A percentile compares a stretch with the other conserved stretches of the same genome.
phyloP scores from a whole-genome alignment of 23 red algal species.

The Gracilariopsis chorda region DNA sequence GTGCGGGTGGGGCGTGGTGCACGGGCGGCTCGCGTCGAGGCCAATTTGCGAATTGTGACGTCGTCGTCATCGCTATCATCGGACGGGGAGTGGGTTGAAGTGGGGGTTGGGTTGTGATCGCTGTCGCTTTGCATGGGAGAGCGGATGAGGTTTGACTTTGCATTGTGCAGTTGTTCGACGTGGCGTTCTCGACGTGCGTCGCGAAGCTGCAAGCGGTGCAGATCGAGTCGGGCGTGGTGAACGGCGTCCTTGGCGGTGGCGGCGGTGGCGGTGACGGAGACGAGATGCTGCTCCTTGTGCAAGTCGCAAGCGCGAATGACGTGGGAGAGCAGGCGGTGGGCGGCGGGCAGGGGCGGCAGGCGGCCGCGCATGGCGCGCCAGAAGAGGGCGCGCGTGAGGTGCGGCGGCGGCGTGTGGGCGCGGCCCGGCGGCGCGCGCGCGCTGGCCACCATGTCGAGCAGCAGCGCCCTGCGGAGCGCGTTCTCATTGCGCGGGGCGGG shows the following conservation, averaged over 20 bases:
- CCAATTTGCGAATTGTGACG: not conserved
- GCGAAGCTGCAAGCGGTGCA: not conserved
- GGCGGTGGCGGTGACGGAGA: not conserved
- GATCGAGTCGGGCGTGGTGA: not conserved
- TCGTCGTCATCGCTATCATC: not conserved
- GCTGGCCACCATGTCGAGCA: not conserved
- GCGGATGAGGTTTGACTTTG: not conserved
- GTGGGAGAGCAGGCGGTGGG: not conserved
- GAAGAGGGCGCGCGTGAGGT: slow-evolving; percentile 22
- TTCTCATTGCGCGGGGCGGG: not conserved
- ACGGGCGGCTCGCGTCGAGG: not conserved
- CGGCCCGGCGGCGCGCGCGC: not conserved
- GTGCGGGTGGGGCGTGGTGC: not conserved
- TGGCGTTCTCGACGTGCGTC: not conserved
- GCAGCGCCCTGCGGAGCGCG: slow-evolving; percentile 36
- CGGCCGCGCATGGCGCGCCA: not conserved
- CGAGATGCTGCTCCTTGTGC: not conserved
- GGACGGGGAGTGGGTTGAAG: not conserved
- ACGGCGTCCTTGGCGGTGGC: not conserved
- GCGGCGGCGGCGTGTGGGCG: not conserved
- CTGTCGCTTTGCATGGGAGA: not conserved
- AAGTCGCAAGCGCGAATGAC: not conserved
- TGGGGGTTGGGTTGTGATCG: not conserved
- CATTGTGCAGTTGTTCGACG: no score
- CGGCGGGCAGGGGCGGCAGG: not conserved